phyloP scores from a whole-genome alignment of 2,329 filamentous ascomycete genomes.

The Fusarium proliferatum region DNA sequence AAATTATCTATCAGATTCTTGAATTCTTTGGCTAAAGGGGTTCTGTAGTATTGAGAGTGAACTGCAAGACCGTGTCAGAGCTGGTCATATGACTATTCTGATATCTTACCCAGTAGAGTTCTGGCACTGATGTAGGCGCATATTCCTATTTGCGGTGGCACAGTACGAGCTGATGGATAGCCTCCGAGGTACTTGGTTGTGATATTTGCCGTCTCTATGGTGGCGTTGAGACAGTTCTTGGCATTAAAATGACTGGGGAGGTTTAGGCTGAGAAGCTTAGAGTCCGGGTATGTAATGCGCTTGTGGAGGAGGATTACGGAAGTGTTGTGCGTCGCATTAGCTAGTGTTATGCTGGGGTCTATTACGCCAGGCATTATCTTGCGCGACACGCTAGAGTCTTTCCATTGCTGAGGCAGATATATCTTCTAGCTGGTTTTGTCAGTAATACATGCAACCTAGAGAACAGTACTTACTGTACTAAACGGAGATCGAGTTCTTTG shows the following conservation, averaged over 20 bases:
- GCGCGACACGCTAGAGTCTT: background rate
- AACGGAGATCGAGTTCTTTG: background rate
- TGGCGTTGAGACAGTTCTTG: background rate
- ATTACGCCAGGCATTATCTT: background rate
- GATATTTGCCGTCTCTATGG: background rate
- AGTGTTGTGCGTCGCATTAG: background rate
- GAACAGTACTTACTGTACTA: background rate
- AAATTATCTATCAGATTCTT: background rate
- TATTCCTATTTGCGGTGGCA: background rate
- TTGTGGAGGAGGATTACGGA: background rate
- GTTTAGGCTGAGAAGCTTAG: background rate
- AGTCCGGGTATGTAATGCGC: background rate
- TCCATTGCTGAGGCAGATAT: background rate
- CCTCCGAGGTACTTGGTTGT: background rate
- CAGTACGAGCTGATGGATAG: background rate
- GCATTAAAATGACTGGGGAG: background rate
- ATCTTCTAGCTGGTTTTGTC: background rate
- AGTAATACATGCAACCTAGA: fast-evolving
- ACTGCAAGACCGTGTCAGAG: background rate
- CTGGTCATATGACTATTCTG: fast-evolving
- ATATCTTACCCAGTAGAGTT: background rate
- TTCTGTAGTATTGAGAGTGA: background rate
- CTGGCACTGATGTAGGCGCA: background rate
- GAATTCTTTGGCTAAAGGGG: background rate
- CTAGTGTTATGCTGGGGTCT: background rate